Base-by-base conservation (phyloP, 2,329 filamentous ascomycete genomes). In the Hypoxylon sp. region DNA sequence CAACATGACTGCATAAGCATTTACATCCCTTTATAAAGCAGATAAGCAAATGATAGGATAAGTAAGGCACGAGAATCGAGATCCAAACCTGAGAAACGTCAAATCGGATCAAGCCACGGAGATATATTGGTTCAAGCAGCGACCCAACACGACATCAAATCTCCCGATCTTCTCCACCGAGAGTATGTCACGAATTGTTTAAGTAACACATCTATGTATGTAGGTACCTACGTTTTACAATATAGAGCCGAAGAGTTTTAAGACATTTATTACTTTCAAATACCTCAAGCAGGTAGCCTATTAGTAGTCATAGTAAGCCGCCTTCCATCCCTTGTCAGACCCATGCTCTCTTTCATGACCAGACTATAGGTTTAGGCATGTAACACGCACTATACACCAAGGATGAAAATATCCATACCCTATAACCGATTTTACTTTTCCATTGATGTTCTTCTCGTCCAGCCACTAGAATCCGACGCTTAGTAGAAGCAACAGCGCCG, bases 51-150 rank as follows among this genome's bases (percentile, higher is more conserved):
- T 47, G 29, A 21, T 56, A 44, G 27, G 31, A 58, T 39, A 19
- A 58, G n/a, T 58, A 50, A 50, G 13, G 7, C 44, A 37, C 13
- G 17, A 24, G 13, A 42, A 58, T 58, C 55, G 55, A 59, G 56
- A 51, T 39, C 24, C 15, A 4, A 51, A 21, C 46, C 21, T 27
- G n/a, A n/a, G 17, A 35, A 51, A 21, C 4, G n/a, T 31, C 24
- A 50, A 50, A 58, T 58, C 55, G 19, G 55, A 50, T 50, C 17
- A 6, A 17, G 29, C 29, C 29, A 48, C 31, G 42, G 44, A 50
- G 54, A 48, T 58, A 39, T 37, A 13, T 13, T 48, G n/a, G 19
- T 29, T 39, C 11, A 58, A 19, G 44, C 15, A 24, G 55, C 29
- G 31, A 48, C 55, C 31, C 21, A 37, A 27, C 55, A 50, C 11